Evolutionary conservation across 2,329 filamentous ascomycete species (phyloP), one percentile per base, ranked within the genome.

Genomic region (Shiraia sp.): DNA sequence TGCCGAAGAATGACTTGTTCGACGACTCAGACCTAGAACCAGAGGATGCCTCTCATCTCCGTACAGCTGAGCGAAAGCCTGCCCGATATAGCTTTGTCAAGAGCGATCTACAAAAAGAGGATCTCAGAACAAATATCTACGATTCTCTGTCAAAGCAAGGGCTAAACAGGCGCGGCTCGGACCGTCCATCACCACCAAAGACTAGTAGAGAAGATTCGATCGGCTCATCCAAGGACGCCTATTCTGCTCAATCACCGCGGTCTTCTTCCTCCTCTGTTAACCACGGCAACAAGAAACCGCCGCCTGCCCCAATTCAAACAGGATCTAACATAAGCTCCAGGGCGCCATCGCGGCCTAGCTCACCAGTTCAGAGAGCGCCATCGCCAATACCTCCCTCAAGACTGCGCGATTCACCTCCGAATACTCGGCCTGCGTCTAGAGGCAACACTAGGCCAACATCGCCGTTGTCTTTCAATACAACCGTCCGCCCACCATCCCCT

Each of bases 11-110:
- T 17, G 57, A 65, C 17, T 51, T 60, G 3, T 67, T 65, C 36
- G 67, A 67, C 14, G 62, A 61, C 3, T 49, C 55, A 1, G 66
- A 68, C 27, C 29, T 55, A 1, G 65, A 68, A 17, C 41, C 51
- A 6, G 59, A 65, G 14, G 60, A 61, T 17, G 51, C 46, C 3
- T 47, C 54, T 8, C 57, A 53, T 19, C 51, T 68, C 6, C 59
- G 61, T 13, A 58, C 59, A 10, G 49, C 47, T 25, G 54, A 64
- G 29, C 57, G 68, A 24, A 60, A 59, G 42, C 63, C 70, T 9
- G 61, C 66, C 9, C 57, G 64, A 8, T 71, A 71, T 48, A 72
- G 69, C 44, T 72, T 72, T 45, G 62, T 68, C 27, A 63, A 65
- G 54, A 66, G 51, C 33, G 63, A 69, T 6, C 44, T 66, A 15